Evolutionary conservation across 768 basidiomycete species (phyloP).

Genomic region (Lentinula detonsa): DNA sequence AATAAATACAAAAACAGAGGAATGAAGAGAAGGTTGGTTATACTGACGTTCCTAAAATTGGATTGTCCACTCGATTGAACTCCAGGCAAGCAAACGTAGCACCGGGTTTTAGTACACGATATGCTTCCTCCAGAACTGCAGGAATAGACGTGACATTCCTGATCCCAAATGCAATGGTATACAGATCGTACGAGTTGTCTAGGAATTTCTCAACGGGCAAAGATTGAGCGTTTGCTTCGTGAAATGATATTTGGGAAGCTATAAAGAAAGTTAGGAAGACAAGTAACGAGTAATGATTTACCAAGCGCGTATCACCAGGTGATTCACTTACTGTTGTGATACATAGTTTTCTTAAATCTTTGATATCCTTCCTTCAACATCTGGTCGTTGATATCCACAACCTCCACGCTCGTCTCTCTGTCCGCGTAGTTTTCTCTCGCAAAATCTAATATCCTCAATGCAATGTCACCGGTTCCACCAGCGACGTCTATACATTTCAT

Average conservation of each 20-base stretch:
- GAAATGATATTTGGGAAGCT: conserved; percentile 93
- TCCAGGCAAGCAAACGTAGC: conserved; percentile 95
- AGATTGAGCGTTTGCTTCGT: conserved; percentile 88
- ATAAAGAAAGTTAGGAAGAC: not conserved
- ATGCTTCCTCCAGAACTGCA: conserved; percentile 80
- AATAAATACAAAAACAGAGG: not conserved
- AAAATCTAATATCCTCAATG: conserved; percentile 86
- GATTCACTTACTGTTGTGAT: conserved; percentile 77
- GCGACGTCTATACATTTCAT: conserved; percentile 90
- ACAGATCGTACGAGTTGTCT: conserved; percentile 85
- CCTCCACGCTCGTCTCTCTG: conserved; percentile 81
- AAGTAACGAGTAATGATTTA: no score
- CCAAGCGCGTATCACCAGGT: no score
- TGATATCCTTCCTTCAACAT: conserved; percentile 92
- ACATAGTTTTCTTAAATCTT: conserved; percentile 95
- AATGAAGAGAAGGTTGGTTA: not conserved
- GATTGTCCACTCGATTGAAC: conserved; percentile 90
- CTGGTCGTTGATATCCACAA: conserved; percentile 92
- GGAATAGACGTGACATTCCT: conserved; percentile 94
- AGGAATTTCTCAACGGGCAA: conserved; percentile 63
- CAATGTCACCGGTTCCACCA: conserved; percentile 97
- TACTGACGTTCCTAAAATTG: conserved; percentile 80
- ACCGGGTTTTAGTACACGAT: conserved; percentile 94
- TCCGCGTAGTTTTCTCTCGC: conserved; percentile 87
- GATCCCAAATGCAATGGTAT: conserved; percentile 98